A percentile compares a stretch with the other conserved stretches of the same genome.
Conservation (phyloP, 2,329 filamentous ascomycete species). For the Apiospora hydei region DNA sequence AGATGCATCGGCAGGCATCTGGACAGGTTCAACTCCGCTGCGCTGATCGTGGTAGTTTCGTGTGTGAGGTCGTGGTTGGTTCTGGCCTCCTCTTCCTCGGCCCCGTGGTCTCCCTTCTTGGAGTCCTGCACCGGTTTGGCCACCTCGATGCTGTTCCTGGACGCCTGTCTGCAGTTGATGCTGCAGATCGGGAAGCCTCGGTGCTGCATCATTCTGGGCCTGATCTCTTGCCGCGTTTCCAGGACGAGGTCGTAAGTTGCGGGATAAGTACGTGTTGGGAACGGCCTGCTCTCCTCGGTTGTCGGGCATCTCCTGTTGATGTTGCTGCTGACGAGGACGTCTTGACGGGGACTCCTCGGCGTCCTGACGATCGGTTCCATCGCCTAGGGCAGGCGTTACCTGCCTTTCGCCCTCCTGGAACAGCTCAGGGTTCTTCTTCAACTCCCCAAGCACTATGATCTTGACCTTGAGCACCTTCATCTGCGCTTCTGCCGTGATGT, state of each 20-base stretch:
- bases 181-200: not conserved
- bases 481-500: not conserved
- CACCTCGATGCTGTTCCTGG: not conserved
- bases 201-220: not conserved
- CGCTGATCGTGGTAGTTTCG: not conserved
- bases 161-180: not conserved
- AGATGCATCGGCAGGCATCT: not conserved
- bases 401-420: not conserved
- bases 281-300: not conserved
- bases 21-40: not conserved
- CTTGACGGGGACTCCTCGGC: not conserved
- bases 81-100: not conserved
- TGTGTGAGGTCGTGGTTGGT: not conserved
- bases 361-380: no score
- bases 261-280: no score
- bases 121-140: not conserved
- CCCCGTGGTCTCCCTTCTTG: no score
- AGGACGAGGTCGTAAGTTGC: not conserved
- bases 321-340: not conserved
- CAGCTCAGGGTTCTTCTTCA: not conserved
- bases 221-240: not conserved
- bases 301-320: no score
- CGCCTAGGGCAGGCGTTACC: not conserved
- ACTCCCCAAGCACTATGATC: not conserved
- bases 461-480: not conserved